Evolutionary conservation across 1,284 basidiomycete species (phyloP).

Genomic region (Tilletiaria anomala): DNA sequence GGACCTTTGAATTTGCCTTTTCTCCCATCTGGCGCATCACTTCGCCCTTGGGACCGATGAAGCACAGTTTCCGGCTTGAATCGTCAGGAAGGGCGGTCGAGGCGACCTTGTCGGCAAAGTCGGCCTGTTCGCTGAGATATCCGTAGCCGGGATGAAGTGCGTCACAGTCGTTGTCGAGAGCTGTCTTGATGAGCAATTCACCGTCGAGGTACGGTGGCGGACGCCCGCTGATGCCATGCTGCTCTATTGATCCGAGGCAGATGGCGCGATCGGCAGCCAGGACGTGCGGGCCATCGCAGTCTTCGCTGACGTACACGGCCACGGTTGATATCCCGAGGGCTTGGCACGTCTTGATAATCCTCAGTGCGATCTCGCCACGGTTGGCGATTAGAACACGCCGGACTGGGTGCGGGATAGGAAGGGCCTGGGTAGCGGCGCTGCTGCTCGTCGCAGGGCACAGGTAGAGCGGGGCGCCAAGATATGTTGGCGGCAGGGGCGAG

Average conservation of each 20-base stretch:
- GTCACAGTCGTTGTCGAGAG: background rate
- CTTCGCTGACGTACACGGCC: background rate
- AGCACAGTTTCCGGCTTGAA: too few relatives aligned
- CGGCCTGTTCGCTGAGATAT: slow-evolving; percentile 1
- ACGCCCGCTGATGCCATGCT: slow-evolving; percentile 1
- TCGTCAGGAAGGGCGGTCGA: too few relatives aligned
- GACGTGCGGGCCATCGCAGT: background rate
- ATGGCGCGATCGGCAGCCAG: background rate
- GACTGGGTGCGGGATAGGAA: too few relatives aligned
- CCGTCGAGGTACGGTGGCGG: background rate
- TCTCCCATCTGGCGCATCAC: slow-evolving; percentile 61
- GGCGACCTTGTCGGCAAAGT: slow-evolving; percentile 12
- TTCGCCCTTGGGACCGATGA: slow-evolving; percentile 38
- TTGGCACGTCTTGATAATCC: slow-evolving; percentile 10
- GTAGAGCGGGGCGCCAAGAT: too few relatives aligned
- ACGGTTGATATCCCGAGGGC: background rate
- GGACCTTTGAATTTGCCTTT: slow-evolving; percentile 56
- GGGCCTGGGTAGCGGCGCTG: too few relatives aligned
- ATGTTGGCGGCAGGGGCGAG: too few relatives aligned
- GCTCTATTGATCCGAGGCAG: background rate
- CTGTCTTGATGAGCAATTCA: too few relatives aligned
- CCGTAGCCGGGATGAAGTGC: slow-evolving; percentile 6
- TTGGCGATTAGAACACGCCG: slow-evolving; percentile 36
- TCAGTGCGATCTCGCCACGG: slow-evolving; percentile 17
- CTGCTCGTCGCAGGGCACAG: too few relatives aligned